Conservation (phyloP, 2,329 filamentous ascomycete species). For the Thielaviopsis punctulata region DNA sequence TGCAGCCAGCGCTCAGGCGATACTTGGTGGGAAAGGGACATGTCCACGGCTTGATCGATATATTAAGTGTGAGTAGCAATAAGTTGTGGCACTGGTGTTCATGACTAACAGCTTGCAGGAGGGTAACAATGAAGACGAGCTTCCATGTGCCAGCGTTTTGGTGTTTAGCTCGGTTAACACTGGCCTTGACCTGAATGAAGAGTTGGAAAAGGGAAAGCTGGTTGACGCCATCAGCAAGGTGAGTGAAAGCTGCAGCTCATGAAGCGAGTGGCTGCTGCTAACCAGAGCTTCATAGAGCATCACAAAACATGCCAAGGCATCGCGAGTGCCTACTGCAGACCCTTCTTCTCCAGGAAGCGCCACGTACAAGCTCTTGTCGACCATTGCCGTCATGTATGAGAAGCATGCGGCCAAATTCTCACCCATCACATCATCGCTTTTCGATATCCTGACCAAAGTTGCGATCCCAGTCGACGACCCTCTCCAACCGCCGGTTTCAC, state of each 20-base stretch:
- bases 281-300: constrained; percentile 10
- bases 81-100: not conserved
- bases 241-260: not conserved
- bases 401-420: constrained; percentile 13
- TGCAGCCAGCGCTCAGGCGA: constrained; percentile 11
- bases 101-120: constrained; percentile 5
- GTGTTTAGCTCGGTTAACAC: constrained; percentile 12
- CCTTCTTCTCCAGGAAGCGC: constrained; percentile 13
- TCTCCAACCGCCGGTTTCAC: constrained; percentile 13
- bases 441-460: constrained; percentile 13
- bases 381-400: constrained; percentile 13
- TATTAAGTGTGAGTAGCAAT: constrained; percentile 7
- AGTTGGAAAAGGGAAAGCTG: constrained; percentile 14
- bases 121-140: constrained; percentile 12
- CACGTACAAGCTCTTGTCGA: constrained; percentile 14
- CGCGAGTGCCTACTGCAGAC: constrained; percentile 12
- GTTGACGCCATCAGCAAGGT: constrained; percentile 13
- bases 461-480: constrained; percentile 11
- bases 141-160: constrained; percentile 12
- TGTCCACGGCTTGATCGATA: constrained; percentile 8
- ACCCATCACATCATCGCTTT: constrained; percentile 10
- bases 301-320: constrained; percentile 11
- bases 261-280: not conserved
- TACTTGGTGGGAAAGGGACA: constrained; percentile 12
- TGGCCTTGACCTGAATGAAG: constrained; percentile 26